Evolutionary conservation across 352 stramenopile genomes (phyloP), one percentile per base, ranked within the genome.

Genomic region (Globisporangium splendens): DNA sequence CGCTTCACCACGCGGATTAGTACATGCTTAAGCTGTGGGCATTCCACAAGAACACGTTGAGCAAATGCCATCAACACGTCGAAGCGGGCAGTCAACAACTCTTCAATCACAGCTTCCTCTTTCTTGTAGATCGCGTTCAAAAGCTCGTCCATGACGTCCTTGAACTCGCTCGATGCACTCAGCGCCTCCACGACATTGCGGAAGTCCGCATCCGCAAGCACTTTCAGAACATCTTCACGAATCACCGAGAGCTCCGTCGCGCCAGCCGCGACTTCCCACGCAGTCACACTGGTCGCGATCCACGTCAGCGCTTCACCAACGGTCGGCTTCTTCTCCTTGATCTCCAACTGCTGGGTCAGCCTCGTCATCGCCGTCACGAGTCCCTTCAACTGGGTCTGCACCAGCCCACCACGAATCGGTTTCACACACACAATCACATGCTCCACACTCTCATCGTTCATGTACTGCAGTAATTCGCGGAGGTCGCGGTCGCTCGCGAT

Each of bases 361-460:
- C 80, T 83, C 18, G 73, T 63, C 59, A 88, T 75, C 33, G 75
- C 75, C 15, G 75, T 62, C n/a, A 86, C 73, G 8, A 88, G 59
- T 3, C 68, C 72, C 21, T 61, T 70, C 35, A 88, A 61, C 22
- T 80, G 75, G 47, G 56, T 66, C 59, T 79, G 70, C 56, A 81
- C 49, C 15, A 66, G 24, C 2, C 24, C 65, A 47, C 47, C 59
- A 41, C 56, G 63, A 1, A 55, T 62, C 42, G 17, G 42, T 20
- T 58, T 59, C 8, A 64, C 58, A 5, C 60, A 6, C 4, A 65
- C 42, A 2, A 35, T 65, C 43, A 60, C 52, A 21, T 39, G 39
- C 21, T 31, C 46, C 31, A 59, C 18, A 3, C 42, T 13, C 21
- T 59, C 61, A 22, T 18, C 44, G 21, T 2, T 18, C 62, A 71